Base-by-base conservation (phyloP, 306 rosid species). In the Vachellia collinsii region DNA sequence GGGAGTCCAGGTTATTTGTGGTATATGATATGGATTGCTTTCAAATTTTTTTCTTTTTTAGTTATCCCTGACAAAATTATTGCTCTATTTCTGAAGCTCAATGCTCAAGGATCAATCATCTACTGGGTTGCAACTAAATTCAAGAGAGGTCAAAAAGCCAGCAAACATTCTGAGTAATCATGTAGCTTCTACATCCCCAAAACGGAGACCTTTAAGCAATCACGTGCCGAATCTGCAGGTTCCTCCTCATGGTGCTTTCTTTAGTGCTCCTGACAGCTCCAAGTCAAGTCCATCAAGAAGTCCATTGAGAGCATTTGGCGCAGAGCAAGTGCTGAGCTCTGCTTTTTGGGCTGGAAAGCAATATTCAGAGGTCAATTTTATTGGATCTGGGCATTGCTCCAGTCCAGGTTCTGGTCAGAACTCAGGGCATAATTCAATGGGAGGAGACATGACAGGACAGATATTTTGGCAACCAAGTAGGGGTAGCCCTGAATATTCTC, bases 371-470 rank as follows among this genome's bases (percentile, higher is more conserved):
- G 76, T 88, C 77, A 82, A 79, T 72, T 76, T 89, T 38, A 67
- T 73, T 79, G 98, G 99, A 53, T 93, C 99, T 75, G 97, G 99
- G 65, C 98, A 92, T 71, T 89, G 99, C 87, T 96, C 99, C 34
- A 96, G 99, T 84, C 99, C 98, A 36, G 97, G 97, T 77, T 96
- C 99, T 0, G 99, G 99, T 83, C 99, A 93, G 69, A 96, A 96
- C 79, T 96, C 99, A 59, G 98, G 99, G 58, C 98, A 96, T 77
- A 96, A 93, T 86, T 96, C 99, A 77, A 96, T 92, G 97, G 99
- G 98, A 79, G 99, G 98, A 84, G 99, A 95, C 88, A 86, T 90
- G 89, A 83, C 93, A 41, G 98, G 94, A 58, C 97, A 88, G 71
- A 56, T 74, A 56, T 58, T 74, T 39, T 74, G 67, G 78, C 78